Conservation (phyloP, 2,329 filamentous ascomycete species). For the Talaromyces sp. region DNA sequence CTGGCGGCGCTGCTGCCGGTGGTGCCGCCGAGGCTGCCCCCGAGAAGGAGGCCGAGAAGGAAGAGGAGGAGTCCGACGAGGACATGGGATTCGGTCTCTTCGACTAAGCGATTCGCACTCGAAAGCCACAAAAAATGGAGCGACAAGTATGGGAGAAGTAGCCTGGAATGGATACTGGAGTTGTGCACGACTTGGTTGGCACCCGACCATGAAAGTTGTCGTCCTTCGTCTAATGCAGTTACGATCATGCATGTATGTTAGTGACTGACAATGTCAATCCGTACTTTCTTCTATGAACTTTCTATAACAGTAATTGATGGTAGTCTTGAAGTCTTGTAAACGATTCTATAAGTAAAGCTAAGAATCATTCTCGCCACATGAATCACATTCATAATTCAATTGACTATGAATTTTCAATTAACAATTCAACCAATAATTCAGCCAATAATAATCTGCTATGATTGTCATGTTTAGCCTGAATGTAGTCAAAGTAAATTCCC, state of each 20-base stretch:
- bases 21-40: slow-evolving; percentile 57
- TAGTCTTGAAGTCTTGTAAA: no score
- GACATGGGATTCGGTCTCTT: slow-evolving; percentile 73
- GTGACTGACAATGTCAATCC: slow-evolving; percentile 16
- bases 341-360: no score
- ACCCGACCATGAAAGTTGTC: slow-evolving; percentile 19
- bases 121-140: slow-evolving; percentile 16
- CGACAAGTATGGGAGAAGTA: slow-evolving; percentile 56
- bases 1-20: slow-evolving; percentile 61
- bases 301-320: no score
- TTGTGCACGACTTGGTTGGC: slow-evolving; percentile 13
- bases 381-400: not conserved
- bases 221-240: slow-evolving; percentile 30
- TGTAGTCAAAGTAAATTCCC: slow-evolving; percentile 8
- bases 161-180: slow-evolving; percentile 24
- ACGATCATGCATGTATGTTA: slow-evolving; percentile 24
- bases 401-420: not conserved
- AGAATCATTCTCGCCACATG: not conserved
- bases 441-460: not conserved
- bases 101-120: slow-evolving; percentile 45
- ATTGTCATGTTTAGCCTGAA: not conserved
- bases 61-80: slow-evolving; percentile 71
- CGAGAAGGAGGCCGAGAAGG: slow-evolving; percentile 69
- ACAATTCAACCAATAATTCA: not conserved
- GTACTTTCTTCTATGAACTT: not conserved